These are phyloP conservation scores for Boletus insuetus DNA, from an alignment of 768 basidiomycete genomes.

Conservation along the genomic window DNA sequence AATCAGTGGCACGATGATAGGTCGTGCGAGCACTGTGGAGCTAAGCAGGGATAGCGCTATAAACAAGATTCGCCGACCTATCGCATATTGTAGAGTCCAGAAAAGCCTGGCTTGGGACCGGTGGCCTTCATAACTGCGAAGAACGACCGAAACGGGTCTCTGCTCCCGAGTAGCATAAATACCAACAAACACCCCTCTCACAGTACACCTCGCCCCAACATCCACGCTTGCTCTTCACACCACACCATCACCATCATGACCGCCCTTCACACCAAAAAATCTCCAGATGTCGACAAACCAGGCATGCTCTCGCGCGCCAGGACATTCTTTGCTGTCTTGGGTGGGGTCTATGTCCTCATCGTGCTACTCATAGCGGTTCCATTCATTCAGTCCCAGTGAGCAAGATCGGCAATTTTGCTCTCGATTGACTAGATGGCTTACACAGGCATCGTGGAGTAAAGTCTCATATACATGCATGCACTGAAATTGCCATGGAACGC, in stretches of 20 bases:
- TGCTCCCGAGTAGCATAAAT: conserved; percentile 6
- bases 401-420: conserved; percentile 14
- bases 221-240: background rate
- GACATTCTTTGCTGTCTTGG: conserved; percentile 38
- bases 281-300: conserved; percentile 1
- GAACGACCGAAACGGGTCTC: conserved; percentile 1
- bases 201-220: background rate
- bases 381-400: conserved; percentile 69
- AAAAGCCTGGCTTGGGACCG: background rate
- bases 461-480: conserved; percentile 63
- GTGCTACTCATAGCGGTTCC: conserved; percentile 59
- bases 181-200: conserved; percentile 12
- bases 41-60: background rate
- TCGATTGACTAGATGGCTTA: conserved; percentile 17
- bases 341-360: conserved; percentile 50
- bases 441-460: conserved; percentile 26
- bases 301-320: conserved; percentile 29
- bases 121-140: background rate
- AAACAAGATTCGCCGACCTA: background rate
- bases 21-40: conserved; percentile 16
- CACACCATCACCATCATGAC: conserved; percentile 8
- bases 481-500: conserved; percentile 61
- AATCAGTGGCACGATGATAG: background rate
- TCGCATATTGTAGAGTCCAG: background rate
- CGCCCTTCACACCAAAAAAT: background rate